Conservation (phyloP, 2,329 filamentous ascomycete species). For the Aureobasidium sp. region DNA sequence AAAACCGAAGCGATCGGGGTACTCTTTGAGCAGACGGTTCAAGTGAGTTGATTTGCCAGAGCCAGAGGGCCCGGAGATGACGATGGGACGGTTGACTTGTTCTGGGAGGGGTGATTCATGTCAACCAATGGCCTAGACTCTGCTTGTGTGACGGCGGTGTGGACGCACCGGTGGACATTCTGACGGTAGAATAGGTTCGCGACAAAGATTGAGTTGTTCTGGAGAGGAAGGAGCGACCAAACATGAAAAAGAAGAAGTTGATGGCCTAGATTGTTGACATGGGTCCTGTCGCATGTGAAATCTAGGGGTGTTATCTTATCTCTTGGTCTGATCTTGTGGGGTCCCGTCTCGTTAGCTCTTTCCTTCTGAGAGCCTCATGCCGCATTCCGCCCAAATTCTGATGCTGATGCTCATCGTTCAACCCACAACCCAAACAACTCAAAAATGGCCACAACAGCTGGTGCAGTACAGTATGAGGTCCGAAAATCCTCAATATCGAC, state of each 20-base stretch:
- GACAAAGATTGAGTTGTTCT: neutral
- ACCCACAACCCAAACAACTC: neutral
- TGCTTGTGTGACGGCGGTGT: neutral
- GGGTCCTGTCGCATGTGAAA: slow-evolving; percentile 1
- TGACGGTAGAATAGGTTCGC: neutral
- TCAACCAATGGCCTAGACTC: neutral
- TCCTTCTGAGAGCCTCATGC: neutral
- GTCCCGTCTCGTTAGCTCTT: neutral
- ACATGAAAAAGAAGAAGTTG: neutral
- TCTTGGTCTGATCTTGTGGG: neutral
- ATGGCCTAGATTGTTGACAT: neutral
- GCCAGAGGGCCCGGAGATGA: slow-evolving; percentile 73
- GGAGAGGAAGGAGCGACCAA: neutral
- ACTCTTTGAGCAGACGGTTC: slow-evolving; percentile 59
- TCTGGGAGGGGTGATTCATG: slow-evolving; percentile 1
- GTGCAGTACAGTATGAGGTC: slow-evolving; percentile 4
- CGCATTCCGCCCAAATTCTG: neutral
- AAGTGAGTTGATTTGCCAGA: slow-evolving; percentile 77
- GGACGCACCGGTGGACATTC: slow-evolving; percentile 1
- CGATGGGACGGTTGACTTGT: slow-evolving; percentile 43
- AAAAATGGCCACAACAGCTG: neutral
- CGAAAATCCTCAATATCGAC: too few species aligned
- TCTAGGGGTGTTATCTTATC: slow-evolving; percentile 6
- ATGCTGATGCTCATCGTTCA: neutral
- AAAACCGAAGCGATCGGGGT: slow-evolving; percentile 58